Evolutionary conservation across 495 filamentous ascomycete species (phyloP).

Genomic region (Xylaria sp.): DNA sequence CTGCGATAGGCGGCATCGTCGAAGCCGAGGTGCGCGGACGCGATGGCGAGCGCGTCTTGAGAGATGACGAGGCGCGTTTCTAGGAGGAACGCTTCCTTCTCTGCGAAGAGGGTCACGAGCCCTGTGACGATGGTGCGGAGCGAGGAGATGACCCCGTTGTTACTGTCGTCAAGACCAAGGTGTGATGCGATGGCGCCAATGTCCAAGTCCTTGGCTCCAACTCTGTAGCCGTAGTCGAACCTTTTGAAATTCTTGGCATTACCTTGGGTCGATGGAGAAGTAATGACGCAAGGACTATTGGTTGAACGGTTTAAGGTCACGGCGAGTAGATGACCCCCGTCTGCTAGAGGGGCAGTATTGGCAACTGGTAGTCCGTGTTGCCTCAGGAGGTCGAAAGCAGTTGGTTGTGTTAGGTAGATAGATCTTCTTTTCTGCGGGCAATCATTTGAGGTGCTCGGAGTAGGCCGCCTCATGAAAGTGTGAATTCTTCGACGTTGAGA

Average conservation of each 20-base stretch:
- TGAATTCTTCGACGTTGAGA: slow-evolving; percentile 60
- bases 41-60: slow-evolving; percentile 52
- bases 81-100: slow-evolving; percentile 71
- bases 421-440: slow-evolving; percentile 41
- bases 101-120: slow-evolving; percentile 67
- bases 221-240: slow-evolving; percentile 70
- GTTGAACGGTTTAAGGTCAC: slow-evolving; percentile 71
- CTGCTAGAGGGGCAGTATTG: slow-evolving; percentile 40
- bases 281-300: slow-evolving; percentile 70
- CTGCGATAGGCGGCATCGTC: slow-evolving; percentile 80
- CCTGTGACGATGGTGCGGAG: slow-evolving; percentile 59
- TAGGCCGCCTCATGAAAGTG: slow-evolving; percentile 20
- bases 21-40: slow-evolving; percentile 66
- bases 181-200: slow-evolving; percentile 52
- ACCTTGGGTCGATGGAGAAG: slow-evolving; percentile 57
- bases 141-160: slow-evolving; percentile 40
- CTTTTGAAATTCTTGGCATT: slow-evolving; percentile 48
- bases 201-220: slow-evolving; percentile 42
- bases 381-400: slow-evolving; percentile 67
- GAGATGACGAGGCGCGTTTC: slow-evolving; percentile 53
- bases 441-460: neutral
- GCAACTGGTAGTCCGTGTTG: slow-evolving; percentile 57
- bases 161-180: slow-evolving; percentile 56
- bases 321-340: slow-evolving; percentile 53
- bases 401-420: slow-evolving; percentile 64